Evolutionary conservation across 495 filamentous ascomycete species (phyloP).

Genomic region (Xylaria intraflava): DNA sequence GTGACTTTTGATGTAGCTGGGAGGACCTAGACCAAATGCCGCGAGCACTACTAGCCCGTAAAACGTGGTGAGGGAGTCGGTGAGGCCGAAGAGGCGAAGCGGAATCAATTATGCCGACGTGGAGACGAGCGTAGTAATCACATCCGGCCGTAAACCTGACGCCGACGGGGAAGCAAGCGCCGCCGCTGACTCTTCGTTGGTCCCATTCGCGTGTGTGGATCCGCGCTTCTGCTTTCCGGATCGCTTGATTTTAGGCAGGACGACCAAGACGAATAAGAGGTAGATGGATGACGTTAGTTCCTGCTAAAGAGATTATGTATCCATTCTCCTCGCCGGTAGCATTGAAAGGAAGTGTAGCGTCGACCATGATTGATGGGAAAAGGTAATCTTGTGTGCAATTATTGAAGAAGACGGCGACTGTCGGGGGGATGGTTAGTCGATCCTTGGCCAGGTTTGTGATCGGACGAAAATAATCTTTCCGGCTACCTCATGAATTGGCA

Average conservation of each 20-base stretch:
- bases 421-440: neutral
- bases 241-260: neutral
- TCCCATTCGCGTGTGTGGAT: neutral
- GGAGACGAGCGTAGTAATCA: neutral
- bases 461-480: neutral
- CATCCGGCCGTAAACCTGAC: neutral
- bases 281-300: slow-evolving; percentile 1
- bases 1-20: slow-evolving; percentile 4
- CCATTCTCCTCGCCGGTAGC: slow-evolving; percentile 2
- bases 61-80: neutral
- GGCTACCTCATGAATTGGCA: neutral
- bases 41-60: neutral
- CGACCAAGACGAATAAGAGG: neutral
- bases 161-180: neutral
- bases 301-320: slow-evolving; percentile 4
- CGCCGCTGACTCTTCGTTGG: neutral
- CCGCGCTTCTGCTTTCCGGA: neutral
- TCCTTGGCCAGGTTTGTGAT: neutral
- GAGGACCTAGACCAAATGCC: neutral
- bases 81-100: neutral
- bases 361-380: slow-evolving; percentile 2
- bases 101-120: neutral
- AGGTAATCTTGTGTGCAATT: slow-evolving; percentile 1
- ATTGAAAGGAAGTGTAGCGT: neutral
- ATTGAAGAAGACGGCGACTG: neutral